phyloP scores from a whole-genome alignment of 2,329 filamentous ascomycete genomes.

The Aschersonia sp. region DNA sequence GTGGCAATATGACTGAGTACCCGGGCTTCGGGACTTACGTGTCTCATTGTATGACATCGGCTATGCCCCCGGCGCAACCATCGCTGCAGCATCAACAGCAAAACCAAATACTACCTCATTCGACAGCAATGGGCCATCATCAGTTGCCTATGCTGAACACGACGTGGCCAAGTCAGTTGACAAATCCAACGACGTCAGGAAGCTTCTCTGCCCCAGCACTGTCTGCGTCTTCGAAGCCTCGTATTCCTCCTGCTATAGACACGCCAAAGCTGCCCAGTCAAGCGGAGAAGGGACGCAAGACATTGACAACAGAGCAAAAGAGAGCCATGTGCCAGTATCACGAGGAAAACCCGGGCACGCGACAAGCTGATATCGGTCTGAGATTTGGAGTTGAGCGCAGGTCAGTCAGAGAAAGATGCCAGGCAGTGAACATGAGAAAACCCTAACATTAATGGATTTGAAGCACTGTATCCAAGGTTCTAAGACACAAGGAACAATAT shows the following conservation, averaged over 20 bases:
- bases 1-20: conserved; percentile 51
- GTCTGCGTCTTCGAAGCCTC: conserved; percentile 41
- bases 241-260: conserved; percentile 26
- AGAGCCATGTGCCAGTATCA: conserved; percentile 89
- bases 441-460: neutral
- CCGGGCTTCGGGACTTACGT: conserved; percentile 40
- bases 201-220: conserved; percentile 45
- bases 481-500: conserved; percentile 91
- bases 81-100: conserved; percentile 9
- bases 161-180: conserved; percentile 71
- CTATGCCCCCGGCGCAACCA: conserved; percentile 37
- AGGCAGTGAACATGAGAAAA: neutral
- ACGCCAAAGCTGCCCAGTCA: conserved; percentile 16
- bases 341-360: conserved; percentile 75
- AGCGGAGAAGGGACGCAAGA: conserved; percentile 59
- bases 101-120: conserved; percentile 18
- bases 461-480: conserved; percentile 96
- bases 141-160: conserved; percentile 56
- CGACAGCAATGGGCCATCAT: conserved; percentile 35
- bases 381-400: conserved; percentile 96
- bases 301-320: conserved; percentile 80
- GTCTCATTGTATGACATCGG: conserved; percentile 34
- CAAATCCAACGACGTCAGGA: conserved; percentile 41
- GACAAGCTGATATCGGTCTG: conserved; percentile 92
- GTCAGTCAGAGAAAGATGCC: conserved; percentile 35